Conservation (phyloP, 2,329 filamentous ascomycete genomes). For the Ophidiomyces ophidiicola region DNA sequence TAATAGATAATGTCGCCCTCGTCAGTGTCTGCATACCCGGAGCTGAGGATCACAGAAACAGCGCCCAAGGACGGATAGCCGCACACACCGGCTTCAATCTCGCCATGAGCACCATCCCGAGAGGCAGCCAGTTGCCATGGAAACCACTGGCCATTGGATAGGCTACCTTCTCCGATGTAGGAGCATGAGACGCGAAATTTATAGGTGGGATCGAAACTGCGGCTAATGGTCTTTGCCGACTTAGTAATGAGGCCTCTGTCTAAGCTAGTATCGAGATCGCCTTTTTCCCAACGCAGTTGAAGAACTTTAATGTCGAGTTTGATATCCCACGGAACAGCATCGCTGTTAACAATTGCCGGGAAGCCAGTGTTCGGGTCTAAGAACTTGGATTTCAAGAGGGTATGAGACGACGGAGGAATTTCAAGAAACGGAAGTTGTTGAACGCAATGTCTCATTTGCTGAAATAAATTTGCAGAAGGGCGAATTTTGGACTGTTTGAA, state of each 20-base stretch:
- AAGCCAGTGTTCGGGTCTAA: constrained; percentile 12
- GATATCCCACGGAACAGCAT: constrained; percentile 15
- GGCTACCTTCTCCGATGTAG: constrained; percentile 13
- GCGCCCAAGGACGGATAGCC: constrained; percentile 38
- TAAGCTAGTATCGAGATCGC: constrained; percentile 12
- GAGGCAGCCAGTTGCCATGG: constrained; percentile 16
- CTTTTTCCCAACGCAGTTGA: constrained; percentile 12
- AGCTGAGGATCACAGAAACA: constrained; percentile 44
- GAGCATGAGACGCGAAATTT: constrained; percentile 6
- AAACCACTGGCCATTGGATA: constrained; percentile 22
- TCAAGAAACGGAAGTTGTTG: constrained; percentile 12
- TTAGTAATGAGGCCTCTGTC: constrained; percentile 12
- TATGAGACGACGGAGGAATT: constrained; percentile 3
- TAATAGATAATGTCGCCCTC: constrained; percentile 40
- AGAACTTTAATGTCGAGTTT: constrained; percentile 13
- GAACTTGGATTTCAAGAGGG: constrained; percentile 9
- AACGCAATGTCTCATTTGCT: constrained; percentile 11
- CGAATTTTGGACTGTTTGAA: constrained; percentile 1
- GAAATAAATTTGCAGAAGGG: neutral
- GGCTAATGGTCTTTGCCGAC: constrained; percentile 8
- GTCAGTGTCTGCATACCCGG: constrained; percentile 39
- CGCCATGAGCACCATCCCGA: constrained; percentile 21
- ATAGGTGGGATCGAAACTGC: constrained; percentile 9
- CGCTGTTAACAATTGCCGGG: constrained; percentile 9
- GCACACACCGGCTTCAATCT: constrained; percentile 32